Base-by-base conservation (phyloP, 108 stramenopile genomes). In the Cyclotella sp. region DNA sequence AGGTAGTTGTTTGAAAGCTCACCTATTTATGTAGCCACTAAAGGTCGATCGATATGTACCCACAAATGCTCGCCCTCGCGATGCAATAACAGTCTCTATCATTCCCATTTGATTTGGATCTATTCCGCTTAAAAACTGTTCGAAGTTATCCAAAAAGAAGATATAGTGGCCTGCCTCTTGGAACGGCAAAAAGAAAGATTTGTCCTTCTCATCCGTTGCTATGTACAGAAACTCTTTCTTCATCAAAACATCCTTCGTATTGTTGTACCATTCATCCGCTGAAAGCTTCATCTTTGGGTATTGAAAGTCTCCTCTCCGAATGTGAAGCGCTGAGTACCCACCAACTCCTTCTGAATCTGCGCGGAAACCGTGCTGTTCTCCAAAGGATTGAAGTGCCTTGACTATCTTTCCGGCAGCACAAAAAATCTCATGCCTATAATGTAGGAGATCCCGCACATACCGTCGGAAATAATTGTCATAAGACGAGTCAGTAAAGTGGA, bases 21-120 rank as follows among this genome's bases (percentile, higher is more conserved):
- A 63, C 52, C 93, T 86, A 61, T 91, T 91, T 41, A 98, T 97
- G 79, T 96, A 97, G 39, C 95, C 97, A 26, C 92, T 87, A 78
- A 98, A 97, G 26, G 97, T 98, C 28, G 90, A 91, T 45, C 91
- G 88, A 68, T 79, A 98, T 9, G 96, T 97, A 41, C 97, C 97
- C 7, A 83, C 79, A 82, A 96, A 98, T 15, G 78, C 85, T 22
- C 93, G 75, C 4, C 88, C 95, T 68, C 90, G 79, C 64, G 87
- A 80, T 19, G 94, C 89, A 24, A 98, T 88, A 66, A 97, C 85
- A 7, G 88, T 88, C 52, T 97, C 97, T 27, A 97, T 85, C 95
- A 98, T 98, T 30, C 96, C 96, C 47, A 89, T 81, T 65, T 84
- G 93, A 63, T 96, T 96, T 19, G 90, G 86, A 78, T 98, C 91